Base-by-base conservation (phyloP, 2,329 filamentous ascomycete genomes). In the Talaromyces sp. region DNA sequence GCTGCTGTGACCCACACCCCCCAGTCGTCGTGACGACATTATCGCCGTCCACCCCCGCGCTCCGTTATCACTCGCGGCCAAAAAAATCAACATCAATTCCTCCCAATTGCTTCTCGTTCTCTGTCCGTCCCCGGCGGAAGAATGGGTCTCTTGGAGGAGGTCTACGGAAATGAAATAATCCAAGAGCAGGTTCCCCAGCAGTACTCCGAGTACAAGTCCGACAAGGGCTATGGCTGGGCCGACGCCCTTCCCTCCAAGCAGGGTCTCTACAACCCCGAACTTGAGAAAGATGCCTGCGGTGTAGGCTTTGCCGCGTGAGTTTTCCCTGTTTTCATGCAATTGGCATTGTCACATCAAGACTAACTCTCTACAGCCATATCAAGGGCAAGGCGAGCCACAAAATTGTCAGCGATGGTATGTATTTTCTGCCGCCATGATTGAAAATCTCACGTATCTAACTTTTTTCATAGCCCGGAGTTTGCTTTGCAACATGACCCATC, bases 401-500 rank as follows among this genome's bases (percentile, higher is more conserved):
- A 77, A 98, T 98, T 73, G 90, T 98, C 66, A 96, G 90, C 80
- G 94, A 98, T 96, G 94, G 91, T 95, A 79, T 81, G 87, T 79
- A 65, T 28, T 5, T 51, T 34, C 16, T 2, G 16, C 5, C 2
- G 1, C 7, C 12, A 3, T 23, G 47, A 52, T 12, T 52, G 10
- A 10, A 5, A 52, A 12, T 4, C 5, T 52, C 50, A 23, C 23
- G 23, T 23, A 23, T 3, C 50, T 53, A 53, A 53, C 14, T 16
- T 55, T 12, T 42, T 66, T 34, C 64, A 52, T 70, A 95, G 91
- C 93, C 68, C 90, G 91, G 68, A 96, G 93, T 79, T 84, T 99
- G 65, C 88, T 99, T 66, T 99, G 95, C 85, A 98, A 99, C 85
- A 99, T 99, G 95, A 98, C 95, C 84, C 95, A 99, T 83, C 90